Evolutionary conservation across 768 basidiomycete genomes (phyloP).

Genomic region (Hortiboletus campestris): DNA sequence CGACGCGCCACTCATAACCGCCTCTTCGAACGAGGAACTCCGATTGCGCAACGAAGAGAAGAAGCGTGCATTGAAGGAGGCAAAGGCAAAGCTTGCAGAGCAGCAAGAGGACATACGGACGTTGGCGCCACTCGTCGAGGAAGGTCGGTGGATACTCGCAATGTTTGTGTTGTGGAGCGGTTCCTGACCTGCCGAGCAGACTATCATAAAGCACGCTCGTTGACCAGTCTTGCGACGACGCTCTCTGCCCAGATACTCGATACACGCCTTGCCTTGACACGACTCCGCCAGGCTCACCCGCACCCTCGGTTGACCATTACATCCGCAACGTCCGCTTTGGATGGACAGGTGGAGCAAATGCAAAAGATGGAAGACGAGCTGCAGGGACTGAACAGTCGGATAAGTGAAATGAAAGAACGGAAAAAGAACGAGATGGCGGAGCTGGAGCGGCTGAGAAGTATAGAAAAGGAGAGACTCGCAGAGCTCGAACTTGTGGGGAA

Average conservation of each 20-base stretch:
- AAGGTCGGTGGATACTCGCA: slow-evolving; percentile 43
- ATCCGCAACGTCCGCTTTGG: slow-evolving; percentile 70
- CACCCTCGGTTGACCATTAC: slow-evolving; percentile 76
- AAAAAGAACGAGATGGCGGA: slow-evolving; percentile 57
- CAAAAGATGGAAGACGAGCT: slow-evolving; percentile 69
- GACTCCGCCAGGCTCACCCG: slow-evolving; percentile 79
- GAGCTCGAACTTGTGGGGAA: slow-evolving; percentile 54
- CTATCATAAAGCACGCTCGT: slow-evolving; percentile 52
- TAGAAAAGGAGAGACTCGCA: slow-evolving; percentile 64
- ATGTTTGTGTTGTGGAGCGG: too few relatives aligned
- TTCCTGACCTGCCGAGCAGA: slow-evolving; percentile 39
- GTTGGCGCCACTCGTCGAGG: slow-evolving; percentile 66
- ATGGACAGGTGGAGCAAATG: slow-evolving; percentile 77
- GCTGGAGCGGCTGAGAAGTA: slow-evolving; percentile 55
- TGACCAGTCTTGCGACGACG: slow-evolving; percentile 51
- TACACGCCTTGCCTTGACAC: slow-evolving; percentile 73
- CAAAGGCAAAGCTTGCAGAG: slow-evolving; percentile 61
- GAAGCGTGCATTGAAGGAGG: slow-evolving; percentile 63
- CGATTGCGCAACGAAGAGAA: slow-evolving; percentile 60
- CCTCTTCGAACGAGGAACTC: slow-evolving; percentile 74
- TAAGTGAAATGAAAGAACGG: slow-evolving; percentile 55
- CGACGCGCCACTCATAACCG: slow-evolving; percentile 77
- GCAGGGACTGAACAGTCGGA: slow-evolving; percentile 47
- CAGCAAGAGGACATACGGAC: slow-evolving; percentile 60
- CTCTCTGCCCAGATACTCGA: slow-evolving; percentile 80